These are phyloP conservation scores for Omphalotus guepiniiformis DNA, from an alignment of 768 basidiomycete species.

Conservation along the genomic window DNA sequence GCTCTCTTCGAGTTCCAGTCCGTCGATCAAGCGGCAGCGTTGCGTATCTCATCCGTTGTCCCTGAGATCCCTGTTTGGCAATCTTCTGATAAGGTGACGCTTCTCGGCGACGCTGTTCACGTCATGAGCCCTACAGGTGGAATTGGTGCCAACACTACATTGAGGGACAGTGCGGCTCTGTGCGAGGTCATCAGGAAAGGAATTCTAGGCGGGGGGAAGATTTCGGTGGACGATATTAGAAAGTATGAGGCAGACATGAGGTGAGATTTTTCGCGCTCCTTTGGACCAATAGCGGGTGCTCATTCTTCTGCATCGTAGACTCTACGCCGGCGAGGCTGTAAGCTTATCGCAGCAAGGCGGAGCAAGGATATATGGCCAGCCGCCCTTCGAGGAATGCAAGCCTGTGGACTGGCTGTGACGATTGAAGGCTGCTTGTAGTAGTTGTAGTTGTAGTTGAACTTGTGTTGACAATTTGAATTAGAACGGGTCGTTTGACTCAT, in stretches of 20 bases:
- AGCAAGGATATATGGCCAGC: conserved; percentile 1
- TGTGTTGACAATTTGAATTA: too few relatives aligned
- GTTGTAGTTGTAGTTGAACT: too few relatives aligned
- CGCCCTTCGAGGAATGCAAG: conserved; percentile 5
- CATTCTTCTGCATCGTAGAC: not conserved
- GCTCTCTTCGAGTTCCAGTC: not conserved
- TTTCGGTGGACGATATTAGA: not conserved
- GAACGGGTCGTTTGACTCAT: too few relatives aligned
- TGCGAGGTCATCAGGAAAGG: not conserved
- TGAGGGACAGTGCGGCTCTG: conserved; percentile 2
- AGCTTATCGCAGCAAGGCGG: conserved; percentile 1
- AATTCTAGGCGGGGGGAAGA: not conserved
- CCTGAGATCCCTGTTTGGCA: not conserved
- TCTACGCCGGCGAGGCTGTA: not conserved
- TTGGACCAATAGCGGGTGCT: not conserved
- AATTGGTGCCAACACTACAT: conserved; percentile 4
- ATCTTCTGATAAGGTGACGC: not conserved
- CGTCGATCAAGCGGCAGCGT: not conserved
- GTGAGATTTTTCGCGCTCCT: not conserved
- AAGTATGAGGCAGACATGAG: conserved; percentile 3
- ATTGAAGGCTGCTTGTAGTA: too few relatives aligned
- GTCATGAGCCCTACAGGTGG: conserved; percentile 5
- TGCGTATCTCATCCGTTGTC: not conserved
- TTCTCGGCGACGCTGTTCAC: conserved; percentile 1
- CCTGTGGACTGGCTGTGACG: not conserved